phyloP scores from a whole-genome alignment of 306 rosid genomes.

The Trichosanthes truncata region DNA sequence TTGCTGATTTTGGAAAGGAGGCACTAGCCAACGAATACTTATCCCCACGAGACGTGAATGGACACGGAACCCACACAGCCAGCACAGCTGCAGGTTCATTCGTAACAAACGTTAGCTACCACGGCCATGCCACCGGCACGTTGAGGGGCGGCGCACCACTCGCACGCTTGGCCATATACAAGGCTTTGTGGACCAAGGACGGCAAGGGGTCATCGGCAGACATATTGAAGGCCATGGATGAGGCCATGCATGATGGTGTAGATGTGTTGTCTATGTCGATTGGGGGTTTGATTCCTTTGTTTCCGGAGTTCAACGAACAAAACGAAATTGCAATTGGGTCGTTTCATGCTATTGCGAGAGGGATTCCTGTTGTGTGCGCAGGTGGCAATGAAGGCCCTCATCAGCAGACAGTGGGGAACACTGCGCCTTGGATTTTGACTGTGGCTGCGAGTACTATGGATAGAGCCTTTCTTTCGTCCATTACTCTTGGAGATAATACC shows the following conservation, averaged over 20 bases:
- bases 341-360: slow-evolving; percentile 56
- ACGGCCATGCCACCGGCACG: slow-evolving; percentile 46
- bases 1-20: background rate
- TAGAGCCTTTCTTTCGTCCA: slow-evolving; percentile 48
- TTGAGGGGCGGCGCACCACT: slow-evolving; percentile 88
- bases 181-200: slow-evolving; percentile 43
- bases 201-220: slow-evolving; percentile 50
- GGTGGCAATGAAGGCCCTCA: slow-evolving; percentile 73
- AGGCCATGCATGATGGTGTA: slow-evolving; percentile 74
- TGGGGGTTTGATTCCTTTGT: slow-evolving; percentile 36
- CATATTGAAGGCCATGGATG: slow-evolving; percentile 66
- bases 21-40: slow-evolving; percentile 38
- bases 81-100: slow-evolving; percentile 54
- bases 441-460: slow-evolving; percentile 75
- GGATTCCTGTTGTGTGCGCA: slow-evolving; percentile 55
- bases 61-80: slow-evolving; percentile 83
- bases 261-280: slow-evolving; percentile 48
- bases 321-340: slow-evolving; percentile 61
- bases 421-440: slow-evolving; percentile 76
- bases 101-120: slow-evolving; percentile 42
- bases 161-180: slow-evolving; percentile 74
- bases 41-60: slow-evolving; percentile 57
- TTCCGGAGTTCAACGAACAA: slow-evolving; percentile 44
- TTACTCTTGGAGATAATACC: slow-evolving; percentile 48
- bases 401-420: slow-evolving; percentile 43